Evolutionary conservation across 495 filamentous ascomycete genomes (phyloP).

Genomic region (Astrocystis sublimbata): DNA sequence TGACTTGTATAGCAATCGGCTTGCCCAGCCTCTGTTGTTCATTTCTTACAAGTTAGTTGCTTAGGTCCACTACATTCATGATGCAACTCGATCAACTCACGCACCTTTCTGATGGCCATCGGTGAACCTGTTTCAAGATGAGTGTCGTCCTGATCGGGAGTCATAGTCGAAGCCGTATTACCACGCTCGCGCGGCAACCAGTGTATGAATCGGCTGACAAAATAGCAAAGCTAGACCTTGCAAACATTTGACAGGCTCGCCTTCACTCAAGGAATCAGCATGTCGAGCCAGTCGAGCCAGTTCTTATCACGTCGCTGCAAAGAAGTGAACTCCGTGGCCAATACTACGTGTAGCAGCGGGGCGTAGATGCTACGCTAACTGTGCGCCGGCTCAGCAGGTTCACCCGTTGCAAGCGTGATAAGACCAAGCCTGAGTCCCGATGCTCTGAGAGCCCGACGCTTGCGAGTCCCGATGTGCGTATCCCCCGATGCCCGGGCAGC

Average conservation of each 20-base stretch:
- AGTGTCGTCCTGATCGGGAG: not conserved
- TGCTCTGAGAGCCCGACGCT: no score
- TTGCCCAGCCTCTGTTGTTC: not conserved
- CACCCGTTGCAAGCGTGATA: not conserved
- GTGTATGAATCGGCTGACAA: constrained; percentile 57
- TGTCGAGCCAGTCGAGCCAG: no score
- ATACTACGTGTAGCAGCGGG: constrained; percentile 51
- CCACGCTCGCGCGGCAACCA: not conserved
- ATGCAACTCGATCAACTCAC: not conserved
- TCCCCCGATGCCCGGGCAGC: not conserved
- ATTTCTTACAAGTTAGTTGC: constrained; percentile 56
- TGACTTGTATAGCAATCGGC: constrained; percentile 9
- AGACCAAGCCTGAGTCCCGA: not conserved
- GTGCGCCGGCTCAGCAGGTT: not conserved
- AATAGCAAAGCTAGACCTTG: constrained; percentile 57
- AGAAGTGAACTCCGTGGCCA: constrained; percentile 59
- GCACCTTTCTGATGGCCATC: not conserved
- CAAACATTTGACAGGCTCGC: constrained; percentile 58
- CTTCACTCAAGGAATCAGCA: constrained; percentile 41
- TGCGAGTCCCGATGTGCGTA: not conserved
- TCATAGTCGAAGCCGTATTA: not conserved
- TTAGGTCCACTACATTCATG: constrained; percentile 38
- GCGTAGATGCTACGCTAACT: constrained; percentile 47
- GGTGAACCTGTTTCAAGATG: not conserved
- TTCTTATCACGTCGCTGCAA: no score